Evolutionary conservation across 257 asterid species (phyloP).

Genomic region (Lycium barbarum): DNA sequence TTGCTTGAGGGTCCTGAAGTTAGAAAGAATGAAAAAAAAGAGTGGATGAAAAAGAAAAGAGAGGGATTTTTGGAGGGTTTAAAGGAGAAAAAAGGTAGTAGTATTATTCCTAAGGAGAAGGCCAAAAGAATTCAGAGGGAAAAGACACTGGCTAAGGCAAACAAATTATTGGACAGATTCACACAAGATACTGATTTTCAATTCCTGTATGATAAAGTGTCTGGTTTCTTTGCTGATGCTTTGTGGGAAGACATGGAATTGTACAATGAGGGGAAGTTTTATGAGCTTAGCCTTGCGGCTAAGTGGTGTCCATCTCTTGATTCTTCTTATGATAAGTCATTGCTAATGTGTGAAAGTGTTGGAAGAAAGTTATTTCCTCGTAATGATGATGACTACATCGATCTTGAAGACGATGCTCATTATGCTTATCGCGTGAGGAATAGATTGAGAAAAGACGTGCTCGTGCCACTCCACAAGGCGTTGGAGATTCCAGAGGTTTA

Average conservation of each 20-base stretch:
- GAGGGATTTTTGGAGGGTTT: conserved; percentile 22
- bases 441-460: conserved; percentile 31
- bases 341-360: conserved; percentile 32
- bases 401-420: conserved; percentile 24
- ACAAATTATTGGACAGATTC: conserved; percentile 22
- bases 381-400: background rate
- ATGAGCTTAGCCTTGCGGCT: conserved; percentile 27
- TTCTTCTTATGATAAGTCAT: conserved; percentile 34
- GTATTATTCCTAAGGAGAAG: background rate
- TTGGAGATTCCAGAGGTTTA: conserved; percentile 26
- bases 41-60: conserved; percentile 12
- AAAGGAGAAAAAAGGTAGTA: conserved; percentile 30
- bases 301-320: conserved; percentile 37
- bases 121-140: background rate
- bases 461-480: conserved; percentile 24
- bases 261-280: conserved; percentile 11
- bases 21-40: conserved; percentile 18
- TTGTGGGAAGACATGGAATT: conserved; percentile 27
- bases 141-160: conserved; percentile 27
- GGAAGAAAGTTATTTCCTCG: conserved; percentile 27
- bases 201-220: conserved; percentile 32
- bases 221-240: conserved; percentile 6
- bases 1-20: conserved; percentile 36
- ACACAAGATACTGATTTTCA: conserved; percentile 15
- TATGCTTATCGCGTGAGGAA: conserved; percentile 3